Conservation (phyloP, 805 yeast genomes). For the Zygosaccharomyces kombuchaensis region DNA sequence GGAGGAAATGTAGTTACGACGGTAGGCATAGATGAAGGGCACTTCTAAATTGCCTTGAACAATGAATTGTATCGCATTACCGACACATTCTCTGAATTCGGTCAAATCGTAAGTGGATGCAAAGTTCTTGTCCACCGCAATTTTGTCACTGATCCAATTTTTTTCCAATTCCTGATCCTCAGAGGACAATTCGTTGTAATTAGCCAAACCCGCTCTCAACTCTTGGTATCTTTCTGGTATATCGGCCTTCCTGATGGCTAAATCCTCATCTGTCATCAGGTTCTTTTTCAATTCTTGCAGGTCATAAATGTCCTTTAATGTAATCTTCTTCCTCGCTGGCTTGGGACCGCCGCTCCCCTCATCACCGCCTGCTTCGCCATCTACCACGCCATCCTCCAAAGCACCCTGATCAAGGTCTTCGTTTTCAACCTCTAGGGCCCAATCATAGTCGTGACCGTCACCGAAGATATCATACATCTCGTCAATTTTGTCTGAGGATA, state of each 20-base stretch:
- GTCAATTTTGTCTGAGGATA: conserved; percentile 86
- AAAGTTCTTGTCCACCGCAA: conserved; percentile 54
- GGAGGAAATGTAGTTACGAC: conserved; percentile 72
- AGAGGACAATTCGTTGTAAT: conserved; percentile 59
- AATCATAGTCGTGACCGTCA: conserved; percentile 93
- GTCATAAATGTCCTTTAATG: conserved; percentile 88
- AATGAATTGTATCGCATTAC: conserved; percentile 64
- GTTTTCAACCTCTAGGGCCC: conserved; percentile 93
- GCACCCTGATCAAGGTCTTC: conserved; percentile 47
- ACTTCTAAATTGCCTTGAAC: conserved; percentile 81
- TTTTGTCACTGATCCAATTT: conserved; percentile 69
- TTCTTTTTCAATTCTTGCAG: conserved; percentile 87
- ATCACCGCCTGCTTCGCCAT: conserved; percentile 36
- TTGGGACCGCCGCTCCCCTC: conserved; percentile 34
- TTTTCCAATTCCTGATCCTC: conserved; percentile 70
- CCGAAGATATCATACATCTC: conserved; percentile 95
- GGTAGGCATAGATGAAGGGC: conserved; percentile 92
- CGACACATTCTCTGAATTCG: conserved; percentile 67
- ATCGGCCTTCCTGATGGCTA: conserved; percentile 78
- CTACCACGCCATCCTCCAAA: conserved; percentile 43
- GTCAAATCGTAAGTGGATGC: conserved; percentile 36
- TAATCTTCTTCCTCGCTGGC: conserved; percentile 34
- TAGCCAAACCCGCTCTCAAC: conserved; percentile 57
- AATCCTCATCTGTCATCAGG: conserved; percentile 88
- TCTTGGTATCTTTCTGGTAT: conserved; percentile 90